Evolutionary conservation across 1,139 yeast genomes (phyloP), one percentile per base, ranked within the genome.

Genomic region (Entelexis paramagnoliae): DNA sequence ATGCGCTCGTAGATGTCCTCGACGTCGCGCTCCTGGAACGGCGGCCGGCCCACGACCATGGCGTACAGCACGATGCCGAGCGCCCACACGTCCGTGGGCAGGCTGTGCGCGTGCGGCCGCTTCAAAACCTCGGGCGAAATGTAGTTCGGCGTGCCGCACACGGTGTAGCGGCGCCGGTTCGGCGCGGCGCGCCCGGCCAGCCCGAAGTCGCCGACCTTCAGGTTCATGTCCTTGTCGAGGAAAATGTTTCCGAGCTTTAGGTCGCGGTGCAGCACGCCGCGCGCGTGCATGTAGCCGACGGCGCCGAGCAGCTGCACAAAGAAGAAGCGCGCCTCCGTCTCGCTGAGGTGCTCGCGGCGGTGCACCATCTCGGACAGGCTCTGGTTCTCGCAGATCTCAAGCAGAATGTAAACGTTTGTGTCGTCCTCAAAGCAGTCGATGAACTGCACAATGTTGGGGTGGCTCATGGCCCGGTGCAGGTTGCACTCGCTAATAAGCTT

Each of bases 81-180:
- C 8, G 97, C 94, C 98, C 98, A 91, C 59, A 87, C 79, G 66
- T 91, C 98, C 40, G 88, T 96, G 67, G 88, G 96, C 64, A 81
- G 88, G 53, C 94, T 81, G 68, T 91, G 97, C 4, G 96, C 97
- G 30, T 83, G 79, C 32, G 62, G 59, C 14, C 96, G 95, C 47
- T 88, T 85, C 58, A 91, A 73, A 16, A 91, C 95, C 69, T 91
- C 98, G 10, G 98, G 98, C 0, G 97, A 96, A 65, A 91, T 91
- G 66, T 91, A 91, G 69, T 91, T 91, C 55, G 98, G 98, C 16
- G 98, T 91, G 52, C 98, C 98, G 68, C 98, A 91, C 53, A 91
- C 86, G 48, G 98, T 89, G 64, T 81, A 85, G 64, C 89, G 87
- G 60, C 93, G 79, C 51, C 86, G 85, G 55, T 76, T 77, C 32